These are phyloP conservation scores for Brassica hybrid DNA, from an alignment of 441 rosid genomes.

Conservation along the genomic window DNA sequence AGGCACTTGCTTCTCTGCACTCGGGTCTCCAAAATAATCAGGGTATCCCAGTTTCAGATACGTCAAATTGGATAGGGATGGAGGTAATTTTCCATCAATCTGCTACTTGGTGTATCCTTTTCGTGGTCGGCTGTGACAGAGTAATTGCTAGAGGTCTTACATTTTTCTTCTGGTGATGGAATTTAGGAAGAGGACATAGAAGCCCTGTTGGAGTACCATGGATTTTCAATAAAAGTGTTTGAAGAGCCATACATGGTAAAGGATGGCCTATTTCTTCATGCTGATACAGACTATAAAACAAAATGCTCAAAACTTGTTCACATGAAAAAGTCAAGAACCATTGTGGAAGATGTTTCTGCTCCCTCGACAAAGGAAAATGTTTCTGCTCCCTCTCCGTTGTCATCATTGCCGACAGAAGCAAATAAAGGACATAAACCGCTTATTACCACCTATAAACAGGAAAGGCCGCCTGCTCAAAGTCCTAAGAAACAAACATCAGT, in stretches of 20 bases:
- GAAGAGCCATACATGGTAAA: slow-evolving; percentile 96
- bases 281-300: slow-evolving; percentile 79
- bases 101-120: slow-evolving; percentile 17
- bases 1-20: slow-evolving; percentile 92
- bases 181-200: slow-evolving; percentile 84
- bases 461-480: slow-evolving; percentile 42
- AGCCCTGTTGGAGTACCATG: slow-evolving; percentile 74
- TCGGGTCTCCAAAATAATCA: slow-evolving; percentile 82
- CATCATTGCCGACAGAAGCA: slow-evolving; percentile 45
- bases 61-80: slow-evolving; percentile 89
- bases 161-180: slow-evolving; percentile 38
- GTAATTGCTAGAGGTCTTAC: slow-evolving; percentile 40
- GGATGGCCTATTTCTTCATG: slow-evolving; percentile 80
- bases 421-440: slow-evolving; percentile 45
- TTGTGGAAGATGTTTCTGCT: slow-evolving; percentile 70
- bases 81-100: slow-evolving; percentile 63
- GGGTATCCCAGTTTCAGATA: slow-evolving; percentile 83
- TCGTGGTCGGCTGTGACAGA: slow-evolving; percentile 23
- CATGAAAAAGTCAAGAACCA: slow-evolving; percentile 67
- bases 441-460: slow-evolving; percentile 42
- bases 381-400: slow-evolving; percentile 44
- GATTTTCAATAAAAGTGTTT: slow-evolving; percentile 75
- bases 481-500: slow-evolving; percentile 44
- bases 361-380: slow-evolving; percentile 61
- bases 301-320: slow-evolving; percentile 89